Conservation (phyloP, 1,139 yeast genomes). For the Geotrichum cucujoidarum region DNA sequence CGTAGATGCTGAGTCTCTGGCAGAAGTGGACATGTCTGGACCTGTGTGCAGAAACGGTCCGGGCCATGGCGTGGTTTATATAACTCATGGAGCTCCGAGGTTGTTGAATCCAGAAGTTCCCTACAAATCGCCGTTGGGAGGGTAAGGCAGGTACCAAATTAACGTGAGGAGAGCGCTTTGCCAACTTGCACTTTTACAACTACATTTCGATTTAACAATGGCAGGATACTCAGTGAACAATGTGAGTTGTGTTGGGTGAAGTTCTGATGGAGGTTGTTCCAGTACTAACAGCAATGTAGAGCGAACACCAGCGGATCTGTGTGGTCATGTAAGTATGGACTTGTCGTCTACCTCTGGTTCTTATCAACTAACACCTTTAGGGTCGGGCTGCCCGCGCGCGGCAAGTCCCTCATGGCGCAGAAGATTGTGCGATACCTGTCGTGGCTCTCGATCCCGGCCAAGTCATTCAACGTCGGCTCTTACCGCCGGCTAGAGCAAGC, state of each 20-base stretch:
- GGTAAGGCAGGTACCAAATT: conserved; percentile 4
- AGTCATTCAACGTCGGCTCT: conserved; percentile 83
- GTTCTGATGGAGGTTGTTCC: not conserved
- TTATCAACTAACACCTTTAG: conserved; percentile 20
- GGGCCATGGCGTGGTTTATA: too few relatives aligned
- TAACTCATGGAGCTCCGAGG: too few relatives aligned
- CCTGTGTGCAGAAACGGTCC: too few relatives aligned
- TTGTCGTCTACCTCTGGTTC: not conserved
- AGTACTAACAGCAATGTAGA: not conserved
- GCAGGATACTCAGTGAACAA: conserved; percentile 20
- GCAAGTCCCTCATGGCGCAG: conserved; percentile 75
- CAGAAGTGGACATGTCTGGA: too few relatives aligned
- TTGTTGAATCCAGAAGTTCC: too few relatives aligned
- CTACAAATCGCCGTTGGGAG: too few relatives aligned
- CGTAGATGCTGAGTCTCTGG: too few relatives aligned
- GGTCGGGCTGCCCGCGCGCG: conserved; percentile 70
- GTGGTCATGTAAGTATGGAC: conserved; percentile 39
- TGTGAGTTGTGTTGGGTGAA: conserved; percentile 15
- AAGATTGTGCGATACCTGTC: conserved; percentile 81
- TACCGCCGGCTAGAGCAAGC: conserved; percentile 62
- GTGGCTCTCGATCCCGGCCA: conserved; percentile 85
- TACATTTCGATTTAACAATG: conserved; percentile 3
- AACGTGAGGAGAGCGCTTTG: not conserved
- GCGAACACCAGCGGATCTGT: conserved; percentile 38
- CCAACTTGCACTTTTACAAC: not conserved